Percentiles rank a stretch among this genome's conserved stretches.
These are phyloP conservation scores for Diplodia seriata DNA, from an alignment of 2,329 filamentous ascomycete genomes.

Conservation along the genomic window DNA sequence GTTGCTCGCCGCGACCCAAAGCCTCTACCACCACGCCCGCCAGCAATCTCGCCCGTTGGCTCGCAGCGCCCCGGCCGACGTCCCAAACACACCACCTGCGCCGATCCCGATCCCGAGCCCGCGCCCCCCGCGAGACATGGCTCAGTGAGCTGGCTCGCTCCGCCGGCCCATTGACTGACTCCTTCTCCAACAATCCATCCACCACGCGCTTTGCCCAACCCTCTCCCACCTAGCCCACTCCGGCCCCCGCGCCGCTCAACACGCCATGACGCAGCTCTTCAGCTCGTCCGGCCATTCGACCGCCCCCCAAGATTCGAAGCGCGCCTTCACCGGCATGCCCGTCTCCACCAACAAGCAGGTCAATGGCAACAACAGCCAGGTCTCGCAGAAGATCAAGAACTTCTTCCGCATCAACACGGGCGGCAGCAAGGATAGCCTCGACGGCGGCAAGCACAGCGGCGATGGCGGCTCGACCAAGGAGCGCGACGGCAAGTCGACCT, in stretches of 20 bases:
- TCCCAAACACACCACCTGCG: slow-evolving; percentile 2
- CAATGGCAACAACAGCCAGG: slow-evolving; percentile 59
- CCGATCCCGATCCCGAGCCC: slow-evolving; percentile 21
- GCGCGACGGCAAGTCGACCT: slow-evolving; percentile 69
- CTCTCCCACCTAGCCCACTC: slow-evolving; percentile 18
- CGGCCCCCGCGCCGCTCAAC: slow-evolving; percentile 29
- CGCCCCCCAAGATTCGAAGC: slow-evolving; percentile 50
- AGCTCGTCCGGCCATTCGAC: slow-evolving; percentile 47
- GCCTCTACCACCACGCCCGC: not conserved
- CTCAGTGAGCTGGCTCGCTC: slow-evolving; percentile 42
- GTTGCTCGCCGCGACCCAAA: slow-evolving; percentile 17
- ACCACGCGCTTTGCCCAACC: slow-evolving; percentile 22
- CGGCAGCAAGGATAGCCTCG: slow-evolving; percentile 53
- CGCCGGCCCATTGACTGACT: slow-evolving; percentile 35
- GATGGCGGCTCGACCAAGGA: slow-evolving; percentile 53
- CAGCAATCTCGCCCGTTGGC: not conserved
- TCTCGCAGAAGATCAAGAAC: slow-evolving; percentile 71
- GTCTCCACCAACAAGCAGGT: slow-evolving; percentile 56
- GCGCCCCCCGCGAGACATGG: slow-evolving; percentile 39
- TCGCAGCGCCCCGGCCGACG: slow-evolving; percentile 9
- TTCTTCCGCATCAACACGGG: slow-evolving; percentile 71
- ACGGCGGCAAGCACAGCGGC: slow-evolving; percentile 46
- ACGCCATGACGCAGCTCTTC: slow-evolving; percentile 53
- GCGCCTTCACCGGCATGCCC: slow-evolving; percentile 56
- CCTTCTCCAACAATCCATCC: slow-evolving; percentile 9